Base-by-base conservation (phyloP, 768 basidiomycete species). In the Hydnum rufescens region DNA sequence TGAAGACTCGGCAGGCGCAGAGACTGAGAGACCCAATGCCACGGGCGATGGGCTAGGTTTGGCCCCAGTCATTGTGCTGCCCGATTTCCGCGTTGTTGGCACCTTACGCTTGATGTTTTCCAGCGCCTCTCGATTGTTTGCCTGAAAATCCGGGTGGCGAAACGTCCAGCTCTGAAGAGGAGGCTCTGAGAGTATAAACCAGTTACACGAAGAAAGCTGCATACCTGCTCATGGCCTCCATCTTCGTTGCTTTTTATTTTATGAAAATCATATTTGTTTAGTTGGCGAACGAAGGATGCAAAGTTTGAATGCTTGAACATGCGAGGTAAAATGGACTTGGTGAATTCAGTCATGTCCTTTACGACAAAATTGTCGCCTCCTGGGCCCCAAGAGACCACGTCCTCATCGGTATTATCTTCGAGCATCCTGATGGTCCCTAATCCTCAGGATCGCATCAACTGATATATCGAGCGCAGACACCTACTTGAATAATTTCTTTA, bases 271-370 rank as follows among this genome's bases (percentile, higher is more conserved):
- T 93, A 93, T 65, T 92, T 93, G 72, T 93, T 93, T 31, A 93
- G 71, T 64, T 93, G 89, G 5, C 88, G 75, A 3, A 93, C 89
- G 62, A 93, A 93, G 51, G 74, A 77, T 29, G 88, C 88, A 64
- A 93, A 93, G 62, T 93, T 93, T 4, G 83, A 87, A 63, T 93
- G 88, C 64, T 92, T 90, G 76, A 93, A 93, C 72, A 89, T 78
- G 32, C 82, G 80, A 4, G 88, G 88, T 4, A 93, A 74, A 63
- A 92, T 82, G 26, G 71, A 48, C 65, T 87, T 89, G 32, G 89
- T 90, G 67, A 93, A 93, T 60, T 89, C 87, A 66, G 87, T 92
- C 84, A 92, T 92, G 70, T 92, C 89, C 74, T 92, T 92, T 57
- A 93, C 87, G 61, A 90, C 80, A 61, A 93, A 93, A 60, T 80